Evolutionary conservation across 2,329 filamentous ascomycete genomes (phyloP).

Genomic region (Neonectria hederae): DNA sequence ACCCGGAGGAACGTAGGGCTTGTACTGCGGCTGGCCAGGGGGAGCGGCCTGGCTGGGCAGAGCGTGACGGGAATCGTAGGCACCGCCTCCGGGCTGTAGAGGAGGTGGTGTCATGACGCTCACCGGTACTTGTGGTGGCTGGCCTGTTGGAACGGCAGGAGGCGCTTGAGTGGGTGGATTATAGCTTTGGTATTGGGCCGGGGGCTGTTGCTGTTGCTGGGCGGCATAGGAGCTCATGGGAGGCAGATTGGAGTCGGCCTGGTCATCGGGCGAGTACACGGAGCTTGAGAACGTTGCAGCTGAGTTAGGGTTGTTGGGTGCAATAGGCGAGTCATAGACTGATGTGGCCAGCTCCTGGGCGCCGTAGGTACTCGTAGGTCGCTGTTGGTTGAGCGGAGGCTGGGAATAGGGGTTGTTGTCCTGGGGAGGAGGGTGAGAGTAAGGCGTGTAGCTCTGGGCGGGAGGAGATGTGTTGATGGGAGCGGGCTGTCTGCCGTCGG

Average conservation of each 20-base stretch:
- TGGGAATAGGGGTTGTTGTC: constrained; percentile 53
- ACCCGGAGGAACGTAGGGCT: constrained; percentile 65
- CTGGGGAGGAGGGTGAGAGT: constrained; percentile 50
- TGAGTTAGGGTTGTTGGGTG: constrained; percentile 58
- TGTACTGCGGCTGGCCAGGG: constrained; percentile 62
- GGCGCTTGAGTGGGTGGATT: constrained; percentile 50
- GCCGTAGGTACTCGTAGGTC: constrained; percentile 74
- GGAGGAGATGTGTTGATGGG: constrained; percentile 64
- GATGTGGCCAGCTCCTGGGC: constrained; percentile 83
- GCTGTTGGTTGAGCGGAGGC: constrained; percentile 56
- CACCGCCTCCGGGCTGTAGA: constrained; percentile 55
- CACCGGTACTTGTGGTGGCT: constrained; percentile 44
- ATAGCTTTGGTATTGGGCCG: constrained; percentile 56
- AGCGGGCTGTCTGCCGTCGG: constrained; percentile 58
- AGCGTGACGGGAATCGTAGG: constrained; percentile 60
- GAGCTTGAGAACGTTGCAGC: constrained; percentile 57
- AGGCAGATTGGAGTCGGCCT: constrained; percentile 40
- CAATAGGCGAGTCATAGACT: constrained; percentile 78
- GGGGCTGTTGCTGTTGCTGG: constrained; percentile 47
- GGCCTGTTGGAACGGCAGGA: constrained; percentile 53
- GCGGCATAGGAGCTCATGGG: constrained; percentile 42
- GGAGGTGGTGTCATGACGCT: constrained; percentile 53
- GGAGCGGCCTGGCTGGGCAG: constrained; percentile 57
- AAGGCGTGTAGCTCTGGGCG: constrained; percentile 55
- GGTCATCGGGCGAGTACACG: constrained; percentile 60